These are phyloP conservation scores for Yamadazyma scolyti DNA, from an alignment of 805 yeast genomes.

Conservation along the genomic window DNA sequence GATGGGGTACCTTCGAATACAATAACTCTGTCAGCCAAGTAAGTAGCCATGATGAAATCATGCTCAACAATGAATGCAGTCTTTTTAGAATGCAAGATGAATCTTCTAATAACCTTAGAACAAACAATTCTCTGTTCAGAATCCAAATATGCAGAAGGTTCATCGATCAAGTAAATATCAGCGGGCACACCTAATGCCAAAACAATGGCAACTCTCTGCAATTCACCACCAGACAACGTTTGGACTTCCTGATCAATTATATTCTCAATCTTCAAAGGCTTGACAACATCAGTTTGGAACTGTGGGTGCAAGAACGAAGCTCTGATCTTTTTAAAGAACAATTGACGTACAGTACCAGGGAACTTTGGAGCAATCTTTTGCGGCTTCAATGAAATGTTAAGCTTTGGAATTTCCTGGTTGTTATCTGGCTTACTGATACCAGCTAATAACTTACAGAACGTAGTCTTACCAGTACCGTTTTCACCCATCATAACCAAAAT, in stretches of 20 bases:
- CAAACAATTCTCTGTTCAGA: conserved; percentile 99
- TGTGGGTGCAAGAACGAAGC: conserved; percentile 93
- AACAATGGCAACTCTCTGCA: conserved; percentile 98
- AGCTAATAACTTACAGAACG: conserved; percentile 92
- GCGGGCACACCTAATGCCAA: conserved; percentile 92
- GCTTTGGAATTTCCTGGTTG: conserved; percentile 73
- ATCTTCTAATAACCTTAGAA: conserved; percentile 96
- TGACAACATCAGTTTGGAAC: conserved; percentile 96
- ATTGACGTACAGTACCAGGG: conserved; percentile 97
- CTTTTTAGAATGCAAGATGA: conserved; percentile 92
- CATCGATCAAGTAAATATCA: conserved; percentile 95
- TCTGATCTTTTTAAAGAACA: conserved; percentile 94
- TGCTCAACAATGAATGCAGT: conserved; percentile 99
- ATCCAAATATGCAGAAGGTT: conserved; percentile 98
- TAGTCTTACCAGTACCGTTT: conserved; percentile 99
- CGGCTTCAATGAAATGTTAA: conserved; percentile 96
- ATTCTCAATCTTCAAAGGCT: conserved; percentile 90
- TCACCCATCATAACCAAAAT: conserved; percentile 99
- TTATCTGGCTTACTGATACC: conserved; percentile 89
- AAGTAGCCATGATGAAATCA: conserved; percentile 99
- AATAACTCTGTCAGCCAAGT: conserved; percentile 97
- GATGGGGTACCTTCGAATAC: conserved; percentile 97
- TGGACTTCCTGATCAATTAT: conserved; percentile 97
- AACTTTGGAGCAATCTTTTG: conserved; percentile 99
- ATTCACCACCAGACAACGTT: conserved; percentile 97